These are phyloP conservation scores for Cryptococcus sp. DNA, from an alignment of 1,284 basidiomycete species.

Conservation along the genomic window DNA sequence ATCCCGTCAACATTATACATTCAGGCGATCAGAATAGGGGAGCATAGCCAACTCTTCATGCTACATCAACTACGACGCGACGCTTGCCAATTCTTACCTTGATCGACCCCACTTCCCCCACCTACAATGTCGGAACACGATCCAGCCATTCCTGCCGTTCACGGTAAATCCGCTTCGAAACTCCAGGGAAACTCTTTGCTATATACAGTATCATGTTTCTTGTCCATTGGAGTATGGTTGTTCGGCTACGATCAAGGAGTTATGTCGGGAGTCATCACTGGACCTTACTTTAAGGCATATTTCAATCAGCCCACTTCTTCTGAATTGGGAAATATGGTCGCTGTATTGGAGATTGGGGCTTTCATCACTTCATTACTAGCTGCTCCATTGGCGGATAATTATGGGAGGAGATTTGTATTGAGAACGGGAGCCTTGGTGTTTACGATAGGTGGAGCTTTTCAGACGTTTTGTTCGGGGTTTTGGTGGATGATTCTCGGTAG, in stretches of 20 bases:
- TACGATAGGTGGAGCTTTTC: conserved; percentile 80
- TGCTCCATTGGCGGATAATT: conserved; percentile 78
- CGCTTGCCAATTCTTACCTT: neutral
- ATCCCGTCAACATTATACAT: too few relatives aligned
- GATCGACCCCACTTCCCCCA: neutral
- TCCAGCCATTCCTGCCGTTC: conserved; percentile 31
- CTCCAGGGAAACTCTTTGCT: conserved; percentile 77
- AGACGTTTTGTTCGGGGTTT: conserved; percentile 82
- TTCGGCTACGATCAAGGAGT: conserved; percentile 57
- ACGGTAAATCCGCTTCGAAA: conserved; percentile 44
- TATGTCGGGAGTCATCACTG: conserved; percentile 72
- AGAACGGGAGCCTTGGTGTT: conserved; percentile 84
- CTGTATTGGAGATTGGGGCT: conserved; percentile 86
- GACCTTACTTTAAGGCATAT: conserved; percentile 70
- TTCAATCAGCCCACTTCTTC: conserved; percentile 65
- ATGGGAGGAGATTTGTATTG: conserved; percentile 82
- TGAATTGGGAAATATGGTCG: conserved; percentile 68
- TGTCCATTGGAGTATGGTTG: conserved; percentile 52
- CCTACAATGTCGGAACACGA: conserved; percentile 24
- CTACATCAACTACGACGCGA: too few relatives aligned
- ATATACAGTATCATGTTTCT: conserved; percentile 33
- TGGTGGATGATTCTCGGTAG: conserved; percentile 82
- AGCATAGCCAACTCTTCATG: neutral
- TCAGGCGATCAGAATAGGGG: neutral
- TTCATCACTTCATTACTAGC: conserved; percentile 86